phyloP scores from a whole-genome alignment of 2,329 filamentous ascomycete genomes.

The Claviceps capensis region DNA sequence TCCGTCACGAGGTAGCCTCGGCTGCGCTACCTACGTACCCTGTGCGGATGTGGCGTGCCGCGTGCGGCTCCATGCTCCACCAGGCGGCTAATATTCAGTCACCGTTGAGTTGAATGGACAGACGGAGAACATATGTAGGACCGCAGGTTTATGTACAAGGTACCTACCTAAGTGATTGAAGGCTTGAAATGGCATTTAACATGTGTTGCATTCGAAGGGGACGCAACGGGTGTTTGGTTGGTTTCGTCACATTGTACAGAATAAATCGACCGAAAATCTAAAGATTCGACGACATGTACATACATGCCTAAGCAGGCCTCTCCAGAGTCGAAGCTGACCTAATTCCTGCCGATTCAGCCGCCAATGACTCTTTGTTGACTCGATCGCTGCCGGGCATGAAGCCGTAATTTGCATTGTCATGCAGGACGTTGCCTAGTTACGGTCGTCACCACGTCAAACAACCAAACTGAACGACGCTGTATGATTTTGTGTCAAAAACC shows the following conservation, averaged over 20 bases:
- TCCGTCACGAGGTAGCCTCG: too few relatives aligned
- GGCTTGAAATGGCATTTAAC: too few relatives aligned
- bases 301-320: background rate
- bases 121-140: too few relatives aligned
- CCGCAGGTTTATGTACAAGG: background rate
- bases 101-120: background rate
- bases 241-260: background rate
- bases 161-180: background rate
- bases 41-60: background rate
- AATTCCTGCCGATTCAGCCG: background rate
- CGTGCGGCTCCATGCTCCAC: conserved; percentile 13
- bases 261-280: background rate
- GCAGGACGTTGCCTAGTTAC: background rate
- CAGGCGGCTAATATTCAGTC: conserved; percentile 2
- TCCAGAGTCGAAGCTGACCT: background rate
- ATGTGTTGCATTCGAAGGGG: too few relatives aligned
- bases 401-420: background rate
- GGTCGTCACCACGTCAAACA: background rate
- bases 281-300: background rate
- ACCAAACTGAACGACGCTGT: too few relatives aligned
- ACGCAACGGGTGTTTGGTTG: too few relatives aligned
- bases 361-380: background rate
- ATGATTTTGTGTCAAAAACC: too few relatives aligned
- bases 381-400: background rate
- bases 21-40: background rate